A percentile compares a stretch with the other conserved stretches of the same genome.
phyloP scores from a whole-genome alignment of 1,139 yeast genomes.

The Candida frijolesensis region DNA sequence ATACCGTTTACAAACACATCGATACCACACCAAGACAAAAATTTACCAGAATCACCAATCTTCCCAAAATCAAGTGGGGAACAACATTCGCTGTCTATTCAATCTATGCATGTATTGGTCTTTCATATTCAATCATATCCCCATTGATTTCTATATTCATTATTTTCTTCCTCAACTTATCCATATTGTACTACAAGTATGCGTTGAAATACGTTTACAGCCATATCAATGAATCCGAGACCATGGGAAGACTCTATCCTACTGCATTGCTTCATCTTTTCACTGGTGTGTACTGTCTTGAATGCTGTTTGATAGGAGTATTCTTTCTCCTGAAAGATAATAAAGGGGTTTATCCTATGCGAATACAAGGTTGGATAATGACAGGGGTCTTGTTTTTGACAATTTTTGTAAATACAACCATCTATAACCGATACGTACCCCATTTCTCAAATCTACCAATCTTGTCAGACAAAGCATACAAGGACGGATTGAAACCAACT shows the following conservation, averaged over 20 bases:
- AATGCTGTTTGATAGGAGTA: slow-evolving; percentile 73
- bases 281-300: slow-evolving; percentile 79
- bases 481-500: slow-evolving; percentile 1
- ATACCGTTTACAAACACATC: slow-evolving; percentile 35
- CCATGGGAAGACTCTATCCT: slow-evolving; percentile 72
- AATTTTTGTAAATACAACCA: slow-evolving; percentile 34
- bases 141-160: slow-evolving; percentile 74
- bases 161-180: slow-evolving; percentile 56
- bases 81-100: slow-evolving; percentile 74
- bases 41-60: slow-evolving; percentile 43
- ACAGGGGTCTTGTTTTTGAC: slow-evolving; percentile 39
- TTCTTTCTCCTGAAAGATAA: slow-evolving; percentile 60
- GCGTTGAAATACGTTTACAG: slow-evolving; percentile 57
- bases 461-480: slow-evolving; percentile 20
- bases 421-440: slow-evolving; percentile 30
- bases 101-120: slow-evolving; percentile 73
- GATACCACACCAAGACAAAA: slow-evolving; percentile 65
- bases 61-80: slow-evolving; percentile 69
- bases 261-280: slow-evolving; percentile 73
- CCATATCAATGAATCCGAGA: slow-evolving; percentile 56
- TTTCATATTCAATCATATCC: slow-evolving; percentile 75
- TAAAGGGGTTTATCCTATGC: slow-evolving; percentile 33
- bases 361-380: slow-evolving; percentile 51
- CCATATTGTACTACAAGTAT: slow-evolving; percentile 69
- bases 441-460: slow-evolving; percentile 35